Evolutionary conservation across 345 rosid genomes (phyloP).

Genomic region (Eucalyptus marginata): DNA sequence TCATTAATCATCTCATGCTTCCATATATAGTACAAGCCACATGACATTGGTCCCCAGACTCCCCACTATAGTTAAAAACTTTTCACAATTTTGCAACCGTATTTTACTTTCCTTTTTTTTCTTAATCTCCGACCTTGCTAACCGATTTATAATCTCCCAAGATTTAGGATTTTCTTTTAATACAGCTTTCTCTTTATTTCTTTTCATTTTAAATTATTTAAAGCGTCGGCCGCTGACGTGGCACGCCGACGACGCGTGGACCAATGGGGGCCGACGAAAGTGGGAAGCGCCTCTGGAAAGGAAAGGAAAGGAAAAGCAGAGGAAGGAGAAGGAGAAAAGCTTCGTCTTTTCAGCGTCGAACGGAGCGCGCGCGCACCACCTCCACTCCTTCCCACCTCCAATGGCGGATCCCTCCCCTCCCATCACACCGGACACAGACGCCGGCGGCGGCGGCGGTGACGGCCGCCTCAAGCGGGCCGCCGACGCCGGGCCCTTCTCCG

Average conservation of each 20-base stretch:
- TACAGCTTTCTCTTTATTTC: neutral
- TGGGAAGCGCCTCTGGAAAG: neutral
- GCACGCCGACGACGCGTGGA: neutral
- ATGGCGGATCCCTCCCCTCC: neutral
- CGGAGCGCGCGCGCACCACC: neutral
- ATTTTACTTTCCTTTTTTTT: neutral
- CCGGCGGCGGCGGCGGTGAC: neutral
- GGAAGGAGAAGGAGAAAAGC: no score
- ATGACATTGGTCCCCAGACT: no score
- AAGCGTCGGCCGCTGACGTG: neutral
- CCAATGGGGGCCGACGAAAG: neutral
- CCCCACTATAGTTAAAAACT: neutral
- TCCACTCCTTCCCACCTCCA: neutral
- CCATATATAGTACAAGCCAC: neutral
- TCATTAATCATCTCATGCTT: neutral
- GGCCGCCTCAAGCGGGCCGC: neutral
- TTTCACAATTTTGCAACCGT: neutral
- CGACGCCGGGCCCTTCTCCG: constrained; percentile 7
- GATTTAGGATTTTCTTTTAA: neutral
- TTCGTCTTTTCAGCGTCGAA: neutral
- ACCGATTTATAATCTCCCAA: neutral
- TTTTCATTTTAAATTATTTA: neutral
- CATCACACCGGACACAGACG: neutral
- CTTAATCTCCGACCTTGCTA: rapidly evolving
- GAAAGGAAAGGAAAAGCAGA: neutral